Evolutionary conservation across 305 asterid species (phyloP).

Genomic region (Fraxinus xanthoxyloides): DNA sequence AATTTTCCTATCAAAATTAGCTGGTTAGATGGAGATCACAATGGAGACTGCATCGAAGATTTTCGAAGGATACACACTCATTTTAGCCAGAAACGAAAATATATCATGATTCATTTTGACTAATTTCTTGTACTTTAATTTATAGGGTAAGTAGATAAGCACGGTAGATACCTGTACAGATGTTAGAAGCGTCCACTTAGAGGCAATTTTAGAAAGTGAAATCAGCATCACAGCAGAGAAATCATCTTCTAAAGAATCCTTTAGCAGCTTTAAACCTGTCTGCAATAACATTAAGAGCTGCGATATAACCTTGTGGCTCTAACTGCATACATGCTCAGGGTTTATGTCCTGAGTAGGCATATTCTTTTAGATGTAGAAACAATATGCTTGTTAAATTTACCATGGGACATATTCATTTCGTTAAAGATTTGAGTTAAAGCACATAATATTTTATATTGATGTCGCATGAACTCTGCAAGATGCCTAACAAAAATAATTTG

Average conservation of each 20-base stretch:
- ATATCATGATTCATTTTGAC: not conserved
- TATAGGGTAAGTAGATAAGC: constrained; percentile 14
- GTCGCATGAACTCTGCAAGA: not conserved
- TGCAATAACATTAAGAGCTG: constrained; percentile 35
- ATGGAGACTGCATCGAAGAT: not conserved
- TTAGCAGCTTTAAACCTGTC: constrained; percentile 70
- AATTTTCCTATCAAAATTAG: constrained; percentile 14
- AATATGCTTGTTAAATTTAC: constrained; percentile 15
- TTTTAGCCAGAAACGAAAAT: not conserved
- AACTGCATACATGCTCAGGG: constrained; percentile 15
- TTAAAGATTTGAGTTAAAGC: constrained; percentile 4
- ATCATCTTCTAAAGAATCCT: constrained; percentile 65
- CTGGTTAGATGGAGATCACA: not conserved
- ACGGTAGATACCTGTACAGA: constrained; percentile 57
- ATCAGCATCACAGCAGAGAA: constrained; percentile 65
- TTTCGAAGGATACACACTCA: not conserved
- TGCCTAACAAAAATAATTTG: not conserved
- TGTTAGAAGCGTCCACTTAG: constrained; percentile 65
- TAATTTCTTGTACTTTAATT: not conserved
- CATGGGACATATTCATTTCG: constrained; percentile 19
- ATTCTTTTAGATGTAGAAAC: constrained; percentile 4
- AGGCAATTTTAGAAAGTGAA: constrained; percentile 83
- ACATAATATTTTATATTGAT: not conserved
- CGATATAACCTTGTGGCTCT: constrained; percentile 18
- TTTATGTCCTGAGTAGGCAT: not conserved